phyloP scores from a whole-genome alignment of 2,329 filamentous ascomycete species.

The Xylariaceae sp. region DNA sequence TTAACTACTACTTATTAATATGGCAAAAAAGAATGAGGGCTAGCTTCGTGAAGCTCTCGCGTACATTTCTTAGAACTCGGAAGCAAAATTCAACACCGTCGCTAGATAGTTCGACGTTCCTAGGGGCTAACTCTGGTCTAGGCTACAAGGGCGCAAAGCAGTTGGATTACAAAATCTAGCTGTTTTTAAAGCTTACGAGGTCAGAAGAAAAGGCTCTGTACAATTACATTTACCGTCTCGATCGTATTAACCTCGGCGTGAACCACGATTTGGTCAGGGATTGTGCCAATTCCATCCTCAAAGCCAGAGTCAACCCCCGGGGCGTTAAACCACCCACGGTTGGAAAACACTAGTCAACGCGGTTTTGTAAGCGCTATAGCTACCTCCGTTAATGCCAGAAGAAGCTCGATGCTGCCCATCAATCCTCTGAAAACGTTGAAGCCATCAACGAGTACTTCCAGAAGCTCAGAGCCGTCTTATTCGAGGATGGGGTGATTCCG shows the following conservation, averaged over 20 bases:
- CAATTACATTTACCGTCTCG: not conserved
- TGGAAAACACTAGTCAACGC: not conserved
- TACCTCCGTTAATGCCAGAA: not conserved
- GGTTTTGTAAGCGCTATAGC: not conserved
- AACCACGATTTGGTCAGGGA: not conserved
- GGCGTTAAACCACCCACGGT: not conserved
- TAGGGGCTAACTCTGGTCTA: no score
- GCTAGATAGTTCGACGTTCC: no score
- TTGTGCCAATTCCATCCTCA: not conserved
- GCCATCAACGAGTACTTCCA: not conserved
- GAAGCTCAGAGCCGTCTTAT: not conserved
- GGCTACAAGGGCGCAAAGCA: no score
- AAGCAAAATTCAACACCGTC: no score
- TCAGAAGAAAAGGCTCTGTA: not conserved
- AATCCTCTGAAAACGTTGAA: not conserved
- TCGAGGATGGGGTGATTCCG: not conserved
- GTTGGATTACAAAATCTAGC: no score
- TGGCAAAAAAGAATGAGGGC: no score
- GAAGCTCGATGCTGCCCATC: not conserved
- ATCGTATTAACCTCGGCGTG: not conserved
- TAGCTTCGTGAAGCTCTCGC: no score
- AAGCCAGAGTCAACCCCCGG: not conserved
- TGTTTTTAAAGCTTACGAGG: not conserved
- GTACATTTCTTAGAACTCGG: no score
- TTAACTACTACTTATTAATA: no score